Evolutionary conservation across 1,284 basidiomycete species (phyloP).

Genomic region (Omphalotus olearius): DNA sequence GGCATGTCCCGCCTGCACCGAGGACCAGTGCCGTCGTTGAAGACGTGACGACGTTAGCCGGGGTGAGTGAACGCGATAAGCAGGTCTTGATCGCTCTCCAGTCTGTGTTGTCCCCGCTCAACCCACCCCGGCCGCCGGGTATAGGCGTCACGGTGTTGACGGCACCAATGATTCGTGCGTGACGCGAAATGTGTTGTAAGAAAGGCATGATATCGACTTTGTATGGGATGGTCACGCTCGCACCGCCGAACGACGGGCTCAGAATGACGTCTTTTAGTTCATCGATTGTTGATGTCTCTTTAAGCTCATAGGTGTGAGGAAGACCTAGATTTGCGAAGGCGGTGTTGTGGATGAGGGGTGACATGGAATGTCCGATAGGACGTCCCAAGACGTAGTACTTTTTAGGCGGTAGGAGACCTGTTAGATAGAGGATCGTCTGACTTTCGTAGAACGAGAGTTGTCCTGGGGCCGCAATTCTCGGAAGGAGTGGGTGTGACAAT

Average conservation of each 20-base stretch:
- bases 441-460: slow-evolving; percentile 88
- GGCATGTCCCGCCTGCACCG: slow-evolving; percentile 89
- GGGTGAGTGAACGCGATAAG: slow-evolving; percentile 22
- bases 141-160: slow-evolving; percentile 82
- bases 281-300: slow-evolving; percentile 72
- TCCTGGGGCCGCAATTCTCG: slow-evolving; percentile 84
- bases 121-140: slow-evolving; percentile 23
- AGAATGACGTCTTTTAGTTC: slow-evolving; percentile 63
- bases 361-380: slow-evolving; percentile 88
- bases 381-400: slow-evolving; percentile 86
- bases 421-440: slow-evolving; percentile 72
- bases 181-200: slow-evolving; percentile 71
- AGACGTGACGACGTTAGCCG: slow-evolving; percentile 24
- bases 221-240: slow-evolving; percentile 92
- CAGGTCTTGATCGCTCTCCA: slow-evolving; percentile 80
- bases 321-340: slow-evolving; percentile 80
- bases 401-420: slow-evolving; percentile 72
- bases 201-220: slow-evolving; percentile 84
- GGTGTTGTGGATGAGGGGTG: slow-evolving; percentile 91
- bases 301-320: slow-evolving; percentile 66
- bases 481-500: slow-evolving; percentile 84
- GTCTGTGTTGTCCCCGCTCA: slow-evolving; percentile 91
- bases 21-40: slow-evolving; percentile 82
- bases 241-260: slow-evolving; percentile 84
- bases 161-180: slow-evolving; percentile 82